Percentiles rank a stretch among this genome's conserved stretches.
Conservation (phyloP, 257 asterid species). For the Solanum dulcamara region DNA sequence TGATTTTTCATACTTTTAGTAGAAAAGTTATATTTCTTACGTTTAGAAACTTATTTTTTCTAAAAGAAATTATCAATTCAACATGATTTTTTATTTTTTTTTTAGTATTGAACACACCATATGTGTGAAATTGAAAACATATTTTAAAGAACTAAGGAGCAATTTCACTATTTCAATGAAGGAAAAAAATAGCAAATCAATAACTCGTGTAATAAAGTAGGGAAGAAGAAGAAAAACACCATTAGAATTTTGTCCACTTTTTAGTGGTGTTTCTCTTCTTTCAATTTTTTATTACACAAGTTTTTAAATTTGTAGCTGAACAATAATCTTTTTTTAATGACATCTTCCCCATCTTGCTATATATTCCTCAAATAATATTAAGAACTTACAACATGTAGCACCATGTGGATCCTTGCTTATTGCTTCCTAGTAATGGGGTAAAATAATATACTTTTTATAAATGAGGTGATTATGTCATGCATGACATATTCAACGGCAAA, state of each 20-base stretch:
- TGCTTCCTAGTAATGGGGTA: neutral
- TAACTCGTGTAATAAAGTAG: neutral
- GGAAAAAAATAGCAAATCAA: no score
- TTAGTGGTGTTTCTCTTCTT: neutral
- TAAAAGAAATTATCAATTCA: no score
- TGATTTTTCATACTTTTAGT: neutral
- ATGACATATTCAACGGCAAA: conserved; percentile 19
- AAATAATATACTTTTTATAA: neutral
- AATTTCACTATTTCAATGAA: no score
- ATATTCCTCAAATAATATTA: neutral
- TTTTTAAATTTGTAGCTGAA: neutral
- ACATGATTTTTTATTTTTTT: neutral
- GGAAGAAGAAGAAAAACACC: neutral
- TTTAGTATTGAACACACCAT: neutral
- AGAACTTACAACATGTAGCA: neutral
- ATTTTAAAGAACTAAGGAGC: no score
- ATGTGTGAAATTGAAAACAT: neutral
- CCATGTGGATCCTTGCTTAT: conserved; percentile 10
- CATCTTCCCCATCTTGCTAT: neutral
- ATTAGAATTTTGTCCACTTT: no score
- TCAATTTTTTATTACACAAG: neutral
- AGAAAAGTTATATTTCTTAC: neutral
- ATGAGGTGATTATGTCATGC: conserved; percentile 23
- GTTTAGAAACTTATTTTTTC: neutral
- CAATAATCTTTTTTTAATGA: neutral